phyloP scores from a whole-genome alignment of 768 basidiomycete genomes.

The Phanerodontia chrysosporium region DNA sequence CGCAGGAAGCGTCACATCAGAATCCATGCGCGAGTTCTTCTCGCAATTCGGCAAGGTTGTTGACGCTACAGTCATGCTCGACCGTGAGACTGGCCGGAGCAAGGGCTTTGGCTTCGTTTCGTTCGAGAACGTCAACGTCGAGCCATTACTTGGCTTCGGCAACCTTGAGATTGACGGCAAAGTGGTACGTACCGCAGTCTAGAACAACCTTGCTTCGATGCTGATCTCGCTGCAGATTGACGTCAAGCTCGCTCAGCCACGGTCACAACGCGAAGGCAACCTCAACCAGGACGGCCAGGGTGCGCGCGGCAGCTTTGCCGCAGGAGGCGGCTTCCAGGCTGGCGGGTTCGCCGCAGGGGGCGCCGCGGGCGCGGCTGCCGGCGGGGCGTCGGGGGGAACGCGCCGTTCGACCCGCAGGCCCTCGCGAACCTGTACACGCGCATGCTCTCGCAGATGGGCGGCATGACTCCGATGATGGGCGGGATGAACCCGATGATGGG shows the following conservation, averaged over 20 bases:
- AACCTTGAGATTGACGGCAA: constrained; percentile 94
- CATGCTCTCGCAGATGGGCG: constrained; percentile 84
- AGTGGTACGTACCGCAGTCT: constrained; percentile 51
- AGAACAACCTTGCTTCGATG: neutral
- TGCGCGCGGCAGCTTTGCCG: neutral
- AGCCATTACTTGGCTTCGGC: constrained; percentile 83
- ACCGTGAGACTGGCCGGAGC: constrained; percentile 89
- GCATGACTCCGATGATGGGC: constrained; percentile 44
- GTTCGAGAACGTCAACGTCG: constrained; percentile 88
- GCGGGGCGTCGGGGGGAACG: constrained; percentile 37
- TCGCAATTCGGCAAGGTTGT: constrained; percentile 92
- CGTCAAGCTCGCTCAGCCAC: constrained; percentile 93
- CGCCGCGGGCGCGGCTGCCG: constrained; percentile 11
- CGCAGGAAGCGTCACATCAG: constrained; percentile 87
- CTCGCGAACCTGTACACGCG: constrained; percentile 91
- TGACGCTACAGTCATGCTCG: constrained; percentile 98
- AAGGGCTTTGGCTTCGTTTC: constrained; percentile 99
- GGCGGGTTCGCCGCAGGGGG: constrained; percentile 34
- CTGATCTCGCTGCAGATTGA: constrained; percentile 65
- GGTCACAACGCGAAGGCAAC: constrained; percentile 68
- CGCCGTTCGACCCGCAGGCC: constrained; percentile 87
- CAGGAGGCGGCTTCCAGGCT: constrained; percentile 17
- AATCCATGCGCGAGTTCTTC: constrained; percentile 91
- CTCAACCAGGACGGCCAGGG: constrained; percentile 41
- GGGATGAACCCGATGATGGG: constrained; percentile 45